A percentile compares a stretch with the other conserved stretches of the same genome.
phyloP scores from a whole-genome alignment of 106 monocot species.

The Apostasia ramifera region DNA sequence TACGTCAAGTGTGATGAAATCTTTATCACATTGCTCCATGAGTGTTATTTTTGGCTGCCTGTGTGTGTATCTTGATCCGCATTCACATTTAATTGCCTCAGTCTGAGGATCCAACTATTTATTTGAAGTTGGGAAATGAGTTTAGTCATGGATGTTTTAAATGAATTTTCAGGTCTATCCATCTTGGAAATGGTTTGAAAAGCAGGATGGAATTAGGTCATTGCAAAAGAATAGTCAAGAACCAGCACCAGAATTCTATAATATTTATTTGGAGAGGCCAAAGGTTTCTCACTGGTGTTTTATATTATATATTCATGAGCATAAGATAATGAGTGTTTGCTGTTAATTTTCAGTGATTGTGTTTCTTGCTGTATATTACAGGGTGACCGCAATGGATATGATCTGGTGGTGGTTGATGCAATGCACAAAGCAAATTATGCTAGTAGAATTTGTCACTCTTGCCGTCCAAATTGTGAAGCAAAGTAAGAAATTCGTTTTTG shows the following conservation, averaged over 20 bases:
- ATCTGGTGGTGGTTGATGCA: constrained; percentile 97
- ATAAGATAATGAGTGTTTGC: neutral
- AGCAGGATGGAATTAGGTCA: constrained; percentile 93
- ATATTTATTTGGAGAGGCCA: constrained; percentile 95
- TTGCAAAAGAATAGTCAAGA: constrained; percentile 89
- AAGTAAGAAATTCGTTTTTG: constrained; percentile 53
- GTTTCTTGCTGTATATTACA: constrained; percentile 21
- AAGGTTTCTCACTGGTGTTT: constrained; percentile 35
- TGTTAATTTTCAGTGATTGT: neutral
- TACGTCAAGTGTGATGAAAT: too few species aligned
- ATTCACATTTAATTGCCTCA: too few species aligned
- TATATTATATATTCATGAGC: neutral
- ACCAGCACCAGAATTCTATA: constrained; percentile 92
- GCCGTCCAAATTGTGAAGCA: constrained; percentile 97
- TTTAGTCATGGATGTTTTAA: neutral
- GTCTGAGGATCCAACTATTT: too few species aligned
- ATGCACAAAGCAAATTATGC: constrained; percentile 99
- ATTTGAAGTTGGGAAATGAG: too few species aligned
- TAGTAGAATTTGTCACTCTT: constrained; percentile 98
- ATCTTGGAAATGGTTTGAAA: constrained; percentile 99
- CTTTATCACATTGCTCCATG: too few species aligned
- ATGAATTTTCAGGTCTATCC: constrained; percentile 74
- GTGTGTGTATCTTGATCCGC: too few species aligned
- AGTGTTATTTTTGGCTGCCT: too few species aligned
- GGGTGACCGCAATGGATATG: constrained; percentile 99